Percentiles rank a stretch among this genome's conserved stretches.
These are phyloP conservation scores for Noccaea bulbosa DNA, from an alignment of 345 rosid species.

Conservation along the genomic window DNA sequence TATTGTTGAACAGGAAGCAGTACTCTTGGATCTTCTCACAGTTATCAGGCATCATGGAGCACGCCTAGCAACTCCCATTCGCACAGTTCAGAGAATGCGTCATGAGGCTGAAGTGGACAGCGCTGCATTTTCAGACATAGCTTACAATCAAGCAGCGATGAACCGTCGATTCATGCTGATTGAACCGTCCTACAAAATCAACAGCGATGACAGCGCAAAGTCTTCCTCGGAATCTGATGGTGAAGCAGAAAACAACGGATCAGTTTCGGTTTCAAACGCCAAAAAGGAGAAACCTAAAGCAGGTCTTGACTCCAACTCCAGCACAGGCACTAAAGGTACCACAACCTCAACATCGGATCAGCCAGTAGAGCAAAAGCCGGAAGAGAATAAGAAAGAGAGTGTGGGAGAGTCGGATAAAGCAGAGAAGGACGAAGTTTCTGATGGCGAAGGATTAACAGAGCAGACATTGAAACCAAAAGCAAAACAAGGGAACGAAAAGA, in stretches of 20 bases:
- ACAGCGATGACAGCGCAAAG: conserved; percentile 59
- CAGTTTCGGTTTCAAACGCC: conserved; percentile 38
- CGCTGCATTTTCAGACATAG: conserved; percentile 63
- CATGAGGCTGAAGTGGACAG: conserved; percentile 72
- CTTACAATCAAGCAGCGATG: conserved; percentile 54
- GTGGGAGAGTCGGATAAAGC: conserved; percentile 40
- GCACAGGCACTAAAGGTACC: conserved; percentile 24
- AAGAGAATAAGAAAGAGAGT: conserved; percentile 40
- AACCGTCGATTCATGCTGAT: conserved; percentile 68
- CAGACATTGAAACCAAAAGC: conserved; percentile 35
- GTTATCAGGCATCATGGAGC: conserved; percentile 87
- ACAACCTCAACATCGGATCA: conserved; percentile 11
- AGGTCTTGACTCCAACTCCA: conserved; percentile 37
- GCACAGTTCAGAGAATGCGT: conserved; percentile 81
- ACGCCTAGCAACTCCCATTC: conserved; percentile 92
- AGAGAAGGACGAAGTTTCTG: conserved; percentile 31
- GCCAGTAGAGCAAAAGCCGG: conserved; percentile 34
- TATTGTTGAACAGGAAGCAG: conserved; percentile 71
- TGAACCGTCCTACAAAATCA: conserved; percentile 79
- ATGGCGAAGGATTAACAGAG: conserved; percentile 25
- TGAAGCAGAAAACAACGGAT: conserved; percentile 44
- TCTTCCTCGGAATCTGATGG: conserved; percentile 47
- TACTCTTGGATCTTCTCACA: conserved; percentile 88
- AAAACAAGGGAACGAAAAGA: conserved; percentile 35
- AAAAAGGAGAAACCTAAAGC: conserved; percentile 46